Base-by-base conservation (phyloP, 2,329 filamentous ascomycete genomes). In the Fusarium lateritium region DNA sequence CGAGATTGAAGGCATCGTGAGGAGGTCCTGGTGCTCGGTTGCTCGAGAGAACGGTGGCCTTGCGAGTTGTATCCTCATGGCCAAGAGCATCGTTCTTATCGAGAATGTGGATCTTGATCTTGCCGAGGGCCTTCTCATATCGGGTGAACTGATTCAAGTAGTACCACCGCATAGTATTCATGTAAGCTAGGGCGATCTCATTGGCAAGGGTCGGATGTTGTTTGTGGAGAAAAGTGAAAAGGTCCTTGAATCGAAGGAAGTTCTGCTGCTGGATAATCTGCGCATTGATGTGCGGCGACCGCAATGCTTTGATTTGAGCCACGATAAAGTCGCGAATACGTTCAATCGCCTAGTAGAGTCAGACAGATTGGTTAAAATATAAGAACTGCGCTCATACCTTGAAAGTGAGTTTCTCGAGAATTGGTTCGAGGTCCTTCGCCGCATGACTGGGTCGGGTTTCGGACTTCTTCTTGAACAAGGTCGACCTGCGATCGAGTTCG, bases 121-220 rank as follows among this genome's bases (percentile, higher is more conserved):
- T 97, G 56, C 92, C 91, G 7, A 99, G 84, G 1, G 96, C 91
- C 72, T 91, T 90, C 68, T 92, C 89, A 78, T 99, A 99, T 34
- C 95, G 90, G 5, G 88, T 90, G 76, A 99, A 99, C 78, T 98
- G 93, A 70, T 92, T 96, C 54, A 92, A 82, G 77, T 98, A 98
- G 76, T 99, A 99, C 96, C 96, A 99, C 54, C 94, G 89, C 94
- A 99, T 99, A 1, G 97, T 99, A 78, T 98, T 97, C 82, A 97
- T 91, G 76, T 99, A 99, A 5, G 97, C 96, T 77, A 94, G 92
- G 10, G 90, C 90, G 69, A 99, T 97, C 79, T 99, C 93, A 54
- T 94, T 91, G 10, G 93, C 94, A 7, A 99, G 88, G n/a, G 88
- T 85, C 2, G 92, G 84, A 74, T 98, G 94, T 70, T 95, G 92